phyloP scores from a whole-genome alignment of 2,329 filamentous ascomycete species.

The Pseudovirgaria hyperparasitica region DNA sequence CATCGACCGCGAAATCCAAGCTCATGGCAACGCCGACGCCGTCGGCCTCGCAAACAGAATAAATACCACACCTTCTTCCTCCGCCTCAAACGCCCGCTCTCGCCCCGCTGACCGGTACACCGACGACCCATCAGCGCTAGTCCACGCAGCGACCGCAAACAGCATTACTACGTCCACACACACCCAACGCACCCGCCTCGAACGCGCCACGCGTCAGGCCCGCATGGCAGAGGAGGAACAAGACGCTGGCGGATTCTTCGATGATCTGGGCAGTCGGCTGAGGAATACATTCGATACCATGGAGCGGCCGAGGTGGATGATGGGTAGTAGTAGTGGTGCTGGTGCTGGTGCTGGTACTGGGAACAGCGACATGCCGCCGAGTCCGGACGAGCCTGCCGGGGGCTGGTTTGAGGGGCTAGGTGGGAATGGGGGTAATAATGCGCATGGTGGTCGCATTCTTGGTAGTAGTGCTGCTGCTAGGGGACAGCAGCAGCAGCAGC shows the following conservation, averaged over 20 bases:
- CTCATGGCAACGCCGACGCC: constrained; percentile 18
- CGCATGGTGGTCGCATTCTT: constrained; percentile 6
- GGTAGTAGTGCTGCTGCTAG: no score
- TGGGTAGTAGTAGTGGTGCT: constrained; percentile 41
- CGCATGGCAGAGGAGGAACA: constrained; percentile 33
- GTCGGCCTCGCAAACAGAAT: no score
- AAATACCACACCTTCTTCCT: constrained; percentile 13
- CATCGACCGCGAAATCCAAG: constrained; percentile 64
- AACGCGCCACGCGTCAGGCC: constrained; percentile 1
- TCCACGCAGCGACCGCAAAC: constrained; percentile 4
- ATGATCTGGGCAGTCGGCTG: constrained; percentile 70
- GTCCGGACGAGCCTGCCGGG: no score
- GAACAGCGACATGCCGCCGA: no score
- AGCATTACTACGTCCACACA: constrained; percentile 13
- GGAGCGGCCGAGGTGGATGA: constrained; percentile 64
- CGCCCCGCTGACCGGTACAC: constrained; percentile 1
- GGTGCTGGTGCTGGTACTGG: constrained; percentile 5
- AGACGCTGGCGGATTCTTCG: constrained; percentile 71
- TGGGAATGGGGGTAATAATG: constrained; percentile 2
- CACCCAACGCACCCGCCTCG: constrained; percentile 9
- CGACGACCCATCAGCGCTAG: constrained; percentile 1
- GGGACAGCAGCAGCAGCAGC: no score
- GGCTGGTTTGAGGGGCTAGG: no score
- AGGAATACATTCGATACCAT: constrained; percentile 84
- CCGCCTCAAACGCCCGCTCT: constrained; percentile 8